A percentile compares a stretch with the other conserved stretches of the same genome.
Conservation (phyloP, 129 eudicot genomes). For the Lactuca saligna region DNA sequence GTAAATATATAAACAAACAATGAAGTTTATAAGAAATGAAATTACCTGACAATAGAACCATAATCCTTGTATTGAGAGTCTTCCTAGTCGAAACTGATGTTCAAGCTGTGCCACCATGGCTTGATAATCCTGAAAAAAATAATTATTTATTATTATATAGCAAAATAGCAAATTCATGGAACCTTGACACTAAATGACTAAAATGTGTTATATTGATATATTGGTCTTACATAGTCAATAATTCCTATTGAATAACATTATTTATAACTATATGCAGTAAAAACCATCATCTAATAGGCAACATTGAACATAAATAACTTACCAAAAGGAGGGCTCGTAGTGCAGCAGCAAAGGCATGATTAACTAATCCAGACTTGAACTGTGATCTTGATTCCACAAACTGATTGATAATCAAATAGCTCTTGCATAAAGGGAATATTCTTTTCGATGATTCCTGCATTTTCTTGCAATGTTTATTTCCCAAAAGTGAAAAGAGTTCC, state of each 20-base stretch:
- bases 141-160: not conserved
- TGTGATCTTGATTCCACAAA: conserved; percentile 98
- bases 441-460: conserved; percentile 85
- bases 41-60: conserved; percentile 97
- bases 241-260: not conserved
- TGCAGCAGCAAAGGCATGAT: conserved; percentile 99
- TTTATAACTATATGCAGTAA: too few species aligned
- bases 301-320: conserved; percentile 30
- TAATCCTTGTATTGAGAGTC: conserved; percentile 92
- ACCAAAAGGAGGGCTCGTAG: conserved; percentile 82
- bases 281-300: not conserved
- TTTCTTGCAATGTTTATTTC: conserved; percentile 18
- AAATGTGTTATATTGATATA: not conserved
- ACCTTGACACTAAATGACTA: too few species aligned
- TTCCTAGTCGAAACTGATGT: conserved; percentile 88
- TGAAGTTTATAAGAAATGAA: not conserved
- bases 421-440: conserved; percentile 84
- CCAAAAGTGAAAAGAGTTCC: not conserved
- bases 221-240: not conserved
- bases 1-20: conserved; percentile 8
- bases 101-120: conserved; percentile 99
- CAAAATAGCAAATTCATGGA: too few species aligned
- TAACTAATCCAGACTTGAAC: conserved; percentile 91
- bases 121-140: conserved; percentile 75
- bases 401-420: conserved; percentile 70